Conservation (phyloP, 2,329 filamentous ascomycete species). For the Samsoniella hepiali region DNA sequence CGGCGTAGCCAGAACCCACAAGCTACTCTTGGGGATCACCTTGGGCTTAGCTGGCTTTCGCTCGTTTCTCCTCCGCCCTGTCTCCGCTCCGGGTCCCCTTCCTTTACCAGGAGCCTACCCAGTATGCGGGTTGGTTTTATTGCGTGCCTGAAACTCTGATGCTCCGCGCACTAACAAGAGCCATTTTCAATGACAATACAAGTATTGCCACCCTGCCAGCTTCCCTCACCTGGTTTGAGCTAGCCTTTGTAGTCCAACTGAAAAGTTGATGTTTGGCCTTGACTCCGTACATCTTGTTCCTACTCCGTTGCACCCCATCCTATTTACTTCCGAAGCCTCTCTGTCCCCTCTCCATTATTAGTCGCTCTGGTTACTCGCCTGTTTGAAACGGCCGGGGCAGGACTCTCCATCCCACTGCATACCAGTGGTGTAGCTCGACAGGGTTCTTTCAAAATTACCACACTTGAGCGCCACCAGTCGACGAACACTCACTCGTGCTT, state of each 20-base stretch:
- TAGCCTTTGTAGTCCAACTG: not conserved
- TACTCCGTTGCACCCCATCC: not conserved
- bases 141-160: not conserved
- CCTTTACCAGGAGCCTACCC: not conserved
- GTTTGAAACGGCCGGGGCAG: not conserved
- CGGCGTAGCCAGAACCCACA: not conserved
- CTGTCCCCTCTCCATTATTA: not conserved
- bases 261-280: not conserved
- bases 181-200: not conserved
- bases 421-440: conserved; percentile 2
- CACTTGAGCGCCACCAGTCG: conserved; percentile 2
- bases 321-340: not conserved
- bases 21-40: not conserved
- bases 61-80: not conserved
- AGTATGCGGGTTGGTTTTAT: not conserved
- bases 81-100: conserved; percentile 1
- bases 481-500: not conserved
- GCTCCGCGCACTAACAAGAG: not conserved
- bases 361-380: not conserved
- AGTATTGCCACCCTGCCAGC: not conserved
- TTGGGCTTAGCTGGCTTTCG: not conserved
- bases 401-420: not conserved
- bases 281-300: not conserved
- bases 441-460: conserved; percentile 10
- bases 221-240: not conserved